These are phyloP conservation scores for Phytopythium chamaehyphon DNA, from an alignment of 352 stramenopile species.

Conservation along the genomic window DNA sequence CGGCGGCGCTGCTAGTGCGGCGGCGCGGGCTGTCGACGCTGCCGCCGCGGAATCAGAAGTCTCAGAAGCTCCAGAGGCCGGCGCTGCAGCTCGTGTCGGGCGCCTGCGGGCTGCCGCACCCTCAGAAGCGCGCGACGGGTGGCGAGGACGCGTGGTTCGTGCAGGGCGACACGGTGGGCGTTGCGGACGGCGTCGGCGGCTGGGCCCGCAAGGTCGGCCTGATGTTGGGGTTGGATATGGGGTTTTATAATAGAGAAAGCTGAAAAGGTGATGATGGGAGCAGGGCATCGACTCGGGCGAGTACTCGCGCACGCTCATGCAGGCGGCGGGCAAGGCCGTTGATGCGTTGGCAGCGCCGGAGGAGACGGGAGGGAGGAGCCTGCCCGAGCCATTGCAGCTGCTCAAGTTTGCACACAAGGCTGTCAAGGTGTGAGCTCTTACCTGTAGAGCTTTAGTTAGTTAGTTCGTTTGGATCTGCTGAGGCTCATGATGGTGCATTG, in stretches of 20 bases:
- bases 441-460: no score
- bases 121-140: slow-evolving; percentile 76
- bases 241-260: not conserved
- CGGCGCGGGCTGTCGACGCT: no score
- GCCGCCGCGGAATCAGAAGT: no score
- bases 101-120: slow-evolving; percentile 74
- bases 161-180: slow-evolving; percentile 65
- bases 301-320: slow-evolving; percentile 85
- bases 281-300: slow-evolving; percentile 85
- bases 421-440: no score
- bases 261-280: not conserved
- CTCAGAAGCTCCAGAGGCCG: not conserved
- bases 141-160: slow-evolving; percentile 88
- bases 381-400: no score
- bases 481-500: not conserved
- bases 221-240: not conserved
- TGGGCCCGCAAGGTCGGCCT: slow-evolving; percentile 73
- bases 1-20: no score
- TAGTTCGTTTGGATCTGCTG: no score
- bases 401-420: no score
- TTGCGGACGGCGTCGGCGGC: slow-evolving; percentile 83
- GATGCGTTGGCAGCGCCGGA: slow-evolving; percentile 6
- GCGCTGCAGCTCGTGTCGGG: slow-evolving; percentile 53
- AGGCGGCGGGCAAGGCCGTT: slow-evolving; percentile 30
- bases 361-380: no score